Evolutionary conservation across 192 early-diverging fungal species (phyloP), one percentile per base, ranked within the genome.

Genomic region (Coemansia sp.): DNA sequence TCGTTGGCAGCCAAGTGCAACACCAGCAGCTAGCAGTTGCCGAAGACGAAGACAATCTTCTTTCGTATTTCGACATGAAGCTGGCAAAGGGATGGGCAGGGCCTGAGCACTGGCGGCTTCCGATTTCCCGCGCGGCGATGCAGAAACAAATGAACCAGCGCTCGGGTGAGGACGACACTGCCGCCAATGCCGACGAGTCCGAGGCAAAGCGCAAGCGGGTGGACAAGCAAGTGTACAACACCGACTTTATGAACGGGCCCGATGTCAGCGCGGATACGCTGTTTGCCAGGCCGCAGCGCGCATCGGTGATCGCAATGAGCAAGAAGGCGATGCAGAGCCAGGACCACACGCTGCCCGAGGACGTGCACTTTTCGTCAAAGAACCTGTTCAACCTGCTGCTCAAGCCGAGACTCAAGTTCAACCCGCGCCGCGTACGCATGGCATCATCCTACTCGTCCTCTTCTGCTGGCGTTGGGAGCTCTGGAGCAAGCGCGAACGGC

Each of bases 81-180:
- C 85, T 94, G 52, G 67, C 88, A 66, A 83, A 87, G 49, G 87
- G 87, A 55, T 98, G 96, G 96, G 96, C 95, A 9, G 96, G 96
- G 14, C 93, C 95, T 13, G 92, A 91, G 63, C 91, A 93, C 71
- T 98, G 95, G 95, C 92, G 88, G 38, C 65, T 92, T 60, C 79
- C 79, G 52, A 75, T 81, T 42, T 76, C 79, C 20, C 72, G 77
- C 19, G 73, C 77, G 10, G 66, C 66, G 23, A 71, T 74, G 67
- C 74, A 75, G 38, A 74, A 69, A 67, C 76, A 79, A 64, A 59
- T 69, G 56, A 69, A 59, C 4, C 58, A 61, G 61, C 61, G 61
- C 53, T 40, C 45, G 5, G 61, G 63, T 25, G 70, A 57, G 19
- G 62, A 66, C 29, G 76, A 73, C 13, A 58, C 65, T 3, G 58